These are phyloP conservation scores for Penicillium sp. DNA, from an alignment of 2,329 filamentous ascomycete species.

Conservation along the genomic window DNA sequence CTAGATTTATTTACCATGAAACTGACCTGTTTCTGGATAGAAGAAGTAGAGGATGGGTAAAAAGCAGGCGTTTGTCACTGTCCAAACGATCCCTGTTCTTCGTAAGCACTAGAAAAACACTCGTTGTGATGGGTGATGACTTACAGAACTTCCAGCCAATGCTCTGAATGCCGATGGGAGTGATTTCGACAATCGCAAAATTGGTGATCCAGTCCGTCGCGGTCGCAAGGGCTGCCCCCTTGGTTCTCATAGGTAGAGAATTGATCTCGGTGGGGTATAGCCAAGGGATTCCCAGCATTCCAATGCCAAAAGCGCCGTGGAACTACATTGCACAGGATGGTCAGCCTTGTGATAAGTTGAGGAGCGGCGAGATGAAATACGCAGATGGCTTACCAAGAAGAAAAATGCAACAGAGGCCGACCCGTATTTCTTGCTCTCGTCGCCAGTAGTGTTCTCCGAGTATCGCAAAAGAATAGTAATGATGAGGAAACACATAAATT, in stretches of 20 bases:
- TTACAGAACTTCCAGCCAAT: conserved; percentile 42
- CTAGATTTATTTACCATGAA: neutral
- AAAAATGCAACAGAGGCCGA: conserved; percentile 14
- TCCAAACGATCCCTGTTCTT: conserved; percentile 42
- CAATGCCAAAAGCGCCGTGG: conserved; percentile 13
- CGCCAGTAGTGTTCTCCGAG: conserved; percentile 1
- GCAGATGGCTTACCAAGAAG: conserved; percentile 6
- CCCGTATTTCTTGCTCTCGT: neutral
- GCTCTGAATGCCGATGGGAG: conserved; percentile 44
- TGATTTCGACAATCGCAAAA: conserved; percentile 44
- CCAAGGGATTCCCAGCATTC: conserved; percentile 33
- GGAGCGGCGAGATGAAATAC: neutral
- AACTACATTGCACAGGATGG: neutral
- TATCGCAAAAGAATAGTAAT: conserved; percentile 45
- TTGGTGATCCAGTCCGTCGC: conserved; percentile 49
- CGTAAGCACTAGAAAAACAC: neutral
- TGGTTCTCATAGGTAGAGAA: conserved; percentile 48
- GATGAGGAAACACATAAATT: conserved; percentile 51
- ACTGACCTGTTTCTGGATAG: conserved; percentile 34
- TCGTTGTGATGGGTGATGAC: neutral
- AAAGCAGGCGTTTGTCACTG: conserved; percentile 47
- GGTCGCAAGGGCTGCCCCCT: conserved; percentile 49
- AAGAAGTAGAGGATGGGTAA: conserved; percentile 49
- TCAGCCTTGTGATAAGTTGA: neutral
- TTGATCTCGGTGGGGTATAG: conserved; percentile 54